phyloP scores from a whole-genome alignment of 1,139 yeast species.

The Suhomyces wounanorum region DNA sequence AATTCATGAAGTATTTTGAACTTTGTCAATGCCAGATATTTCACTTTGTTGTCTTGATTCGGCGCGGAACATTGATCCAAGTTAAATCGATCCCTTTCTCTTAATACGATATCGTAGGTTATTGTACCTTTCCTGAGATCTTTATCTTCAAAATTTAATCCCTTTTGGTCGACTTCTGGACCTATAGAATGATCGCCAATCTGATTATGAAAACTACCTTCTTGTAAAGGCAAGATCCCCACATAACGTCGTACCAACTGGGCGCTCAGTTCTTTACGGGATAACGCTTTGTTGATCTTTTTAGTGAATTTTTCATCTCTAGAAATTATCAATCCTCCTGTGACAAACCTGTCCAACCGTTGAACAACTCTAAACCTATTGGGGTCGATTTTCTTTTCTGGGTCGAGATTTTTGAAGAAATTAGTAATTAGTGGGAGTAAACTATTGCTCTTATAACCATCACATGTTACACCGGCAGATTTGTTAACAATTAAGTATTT shows the following conservation, averaged over 20 bases:
- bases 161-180: background rate
- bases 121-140: slow-evolving; percentile 16
- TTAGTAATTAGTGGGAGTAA: slow-evolving; percentile 20
- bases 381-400: slow-evolving; percentile 15
- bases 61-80: background rate
- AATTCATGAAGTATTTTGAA: slow-evolving; percentile 19
- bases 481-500: slow-evolving; percentile 26
- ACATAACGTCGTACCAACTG: slow-evolving; percentile 22
- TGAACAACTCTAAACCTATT: slow-evolving; percentile 23
- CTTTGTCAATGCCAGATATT: slow-evolving; percentile 18
- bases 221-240: slow-evolving; percentile 20
- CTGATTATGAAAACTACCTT: slow-evolving; percentile 6
- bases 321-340: slow-evolving; percentile 28
- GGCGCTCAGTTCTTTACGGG: slow-evolving; percentile 7
- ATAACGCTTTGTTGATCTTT: slow-evolving; percentile 15
- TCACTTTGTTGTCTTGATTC: background rate
- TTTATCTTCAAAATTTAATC: background rate
- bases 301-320: slow-evolving; percentile 22
- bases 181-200: slow-evolving; percentile 1
- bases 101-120: slow-evolving; percentile 14
- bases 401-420: slow-evolving; percentile 16
- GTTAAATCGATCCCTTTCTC: slow-evolving; percentile 3
- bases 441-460: slow-evolving; percentile 16
- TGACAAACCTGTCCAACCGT: slow-evolving; percentile 27
- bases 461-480: slow-evolving; percentile 25